Conservation (phyloP, 1,284 basidiomycete genomes). For the Golubevia pallescens region DNA sequence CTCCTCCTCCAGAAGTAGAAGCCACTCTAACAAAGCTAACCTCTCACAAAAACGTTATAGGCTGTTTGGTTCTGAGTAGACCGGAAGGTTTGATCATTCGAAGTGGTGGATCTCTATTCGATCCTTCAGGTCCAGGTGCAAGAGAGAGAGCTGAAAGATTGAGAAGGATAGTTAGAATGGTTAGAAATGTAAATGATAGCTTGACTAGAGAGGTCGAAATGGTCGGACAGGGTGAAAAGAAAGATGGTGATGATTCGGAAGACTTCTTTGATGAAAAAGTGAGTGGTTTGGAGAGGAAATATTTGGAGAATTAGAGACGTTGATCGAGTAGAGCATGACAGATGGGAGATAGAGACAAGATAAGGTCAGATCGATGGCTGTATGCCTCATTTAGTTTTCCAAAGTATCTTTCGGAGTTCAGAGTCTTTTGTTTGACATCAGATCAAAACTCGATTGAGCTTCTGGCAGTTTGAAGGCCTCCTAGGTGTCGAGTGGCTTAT, state of each 20-base stretch:
- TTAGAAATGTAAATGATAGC: constrained; percentile 23
- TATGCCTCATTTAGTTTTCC: background rate
- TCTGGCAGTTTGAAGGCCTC: background rate
- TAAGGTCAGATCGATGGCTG: too few relatives aligned
- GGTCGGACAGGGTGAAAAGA: background rate
- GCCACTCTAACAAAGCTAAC: constrained; percentile 45
- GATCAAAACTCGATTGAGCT: too few relatives aligned
- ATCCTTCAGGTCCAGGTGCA: constrained; percentile 43
- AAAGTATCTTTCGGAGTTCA: background rate
- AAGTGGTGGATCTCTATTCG: constrained; percentile 37
- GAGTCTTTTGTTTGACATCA: background rate
- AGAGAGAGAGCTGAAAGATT: constrained; percentile 29
- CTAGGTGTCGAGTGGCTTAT: background rate
- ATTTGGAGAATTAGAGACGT: background rate
- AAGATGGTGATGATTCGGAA: background rate
- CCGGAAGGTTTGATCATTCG: constrained; percentile 52
- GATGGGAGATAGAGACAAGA: too few relatives aligned
- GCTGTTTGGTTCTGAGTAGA: constrained; percentile 41
- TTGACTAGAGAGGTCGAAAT: constrained; percentile 23
- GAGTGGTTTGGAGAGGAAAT: constrained; percentile 7
- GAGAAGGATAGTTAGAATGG: constrained; percentile 36
- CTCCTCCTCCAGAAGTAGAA: constrained; percentile 49
- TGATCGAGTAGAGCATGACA: background rate
- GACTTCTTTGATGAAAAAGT: constrained; percentile 22
- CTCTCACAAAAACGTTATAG: constrained; percentile 35